A percentile compares a stretch with the other conserved stretches of the same genome.
These are phyloP conservation scores for Thermothielavioides terrestris DNA, from an alignment of 495 filamentous ascomycete genomes.

Conservation along the genomic window DNA sequence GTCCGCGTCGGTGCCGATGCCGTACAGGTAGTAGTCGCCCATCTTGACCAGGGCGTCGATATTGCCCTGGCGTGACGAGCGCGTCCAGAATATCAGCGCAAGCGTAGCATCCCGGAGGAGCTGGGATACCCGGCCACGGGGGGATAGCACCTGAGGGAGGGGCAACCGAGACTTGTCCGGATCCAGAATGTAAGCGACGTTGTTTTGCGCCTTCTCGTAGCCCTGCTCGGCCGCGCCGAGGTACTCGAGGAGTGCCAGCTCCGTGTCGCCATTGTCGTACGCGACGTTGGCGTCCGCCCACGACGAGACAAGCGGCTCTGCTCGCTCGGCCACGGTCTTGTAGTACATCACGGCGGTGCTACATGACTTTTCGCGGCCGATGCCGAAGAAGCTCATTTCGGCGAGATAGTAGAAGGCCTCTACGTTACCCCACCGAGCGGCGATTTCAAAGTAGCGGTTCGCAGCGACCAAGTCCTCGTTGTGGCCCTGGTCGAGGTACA, in stretches of 20 bases:
- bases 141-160: conserved; percentile 30
- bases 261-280: conserved; percentile 75
- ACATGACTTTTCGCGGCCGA: conserved; percentile 75
- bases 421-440: conserved; percentile 76
- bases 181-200: conserved; percentile 88
- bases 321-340: conserved; percentile 88
- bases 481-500: conserved; percentile 88
- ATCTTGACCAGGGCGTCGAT: conserved; percentile 94
- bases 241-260: conserved; percentile 72
- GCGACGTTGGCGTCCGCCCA: conserved; percentile 81
- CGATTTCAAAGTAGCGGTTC: conserved; percentile 84
- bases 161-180: conserved; percentile 53
- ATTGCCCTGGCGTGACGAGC: conserved; percentile 87
- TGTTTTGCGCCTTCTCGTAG: conserved; percentile 86
- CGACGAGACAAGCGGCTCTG: conserved; percentile 74
- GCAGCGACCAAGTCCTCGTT: conserved; percentile 54
- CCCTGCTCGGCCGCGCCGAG: conserved; percentile 95
- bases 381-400: conserved; percentile 73
- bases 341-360: conserved; percentile 77
- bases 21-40: conserved; percentile 90
- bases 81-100: conserved; percentile 92
- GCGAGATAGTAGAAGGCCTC: conserved; percentile 95
- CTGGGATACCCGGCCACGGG: conserved; percentile 30
- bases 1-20: conserved; percentile 64
- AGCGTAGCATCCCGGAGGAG: conserved; percentile 63